These are phyloP conservation scores for Melanomma pulvis-pyrius DNA, from an alignment of 495 filamentous ascomycete genomes.

Conservation along the genomic window DNA sequence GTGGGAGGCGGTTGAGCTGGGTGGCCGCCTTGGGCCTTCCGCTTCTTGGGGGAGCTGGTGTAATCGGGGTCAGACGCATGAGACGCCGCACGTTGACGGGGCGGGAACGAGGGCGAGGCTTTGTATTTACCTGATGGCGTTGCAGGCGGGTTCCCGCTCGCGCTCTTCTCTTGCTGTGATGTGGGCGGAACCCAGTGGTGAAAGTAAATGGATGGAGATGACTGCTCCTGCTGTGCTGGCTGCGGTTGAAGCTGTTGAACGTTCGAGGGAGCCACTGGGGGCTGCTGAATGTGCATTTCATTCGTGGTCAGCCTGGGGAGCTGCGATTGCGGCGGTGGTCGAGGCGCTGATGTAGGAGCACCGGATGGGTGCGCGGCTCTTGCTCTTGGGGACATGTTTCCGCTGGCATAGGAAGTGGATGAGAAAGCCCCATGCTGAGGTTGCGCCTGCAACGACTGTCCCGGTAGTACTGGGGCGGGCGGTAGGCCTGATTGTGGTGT, in stretches of 20 bases:
- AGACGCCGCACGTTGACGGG: slow-evolving; percentile 50
- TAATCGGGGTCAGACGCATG: slow-evolving; percentile 55
- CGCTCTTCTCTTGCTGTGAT: slow-evolving; percentile 56
- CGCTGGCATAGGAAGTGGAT: slow-evolving; percentile 27
- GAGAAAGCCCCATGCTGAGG: slow-evolving; percentile 29
- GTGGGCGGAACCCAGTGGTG: slow-evolving; percentile 88
- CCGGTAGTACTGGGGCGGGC: slow-evolving; percentile 34
- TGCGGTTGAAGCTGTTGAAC: slow-evolving; percentile 57
- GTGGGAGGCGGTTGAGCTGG: slow-evolving; percentile 59
- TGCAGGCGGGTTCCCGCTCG: slow-evolving; percentile 61
- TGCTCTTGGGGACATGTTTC: slow-evolving; percentile 39
- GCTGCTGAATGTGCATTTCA: slow-evolving; percentile 61
- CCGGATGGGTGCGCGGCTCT: slow-evolving; percentile 45
- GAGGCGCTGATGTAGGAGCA: slow-evolving; percentile 43
- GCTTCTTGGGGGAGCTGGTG: slow-evolving; percentile 69
- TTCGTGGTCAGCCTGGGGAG: slow-evolving; percentile 60
- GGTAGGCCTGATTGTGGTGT: slow-evolving; percentile 30
- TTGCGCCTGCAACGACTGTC: slow-evolving; percentile 33
- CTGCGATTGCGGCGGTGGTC: slow-evolving; percentile 46
- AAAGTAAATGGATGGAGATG: slow-evolving; percentile 78
- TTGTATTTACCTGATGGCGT: slow-evolving; percentile 70
- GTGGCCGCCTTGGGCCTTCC: slow-evolving; percentile 69
- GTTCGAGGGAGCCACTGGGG: slow-evolving; percentile 47
- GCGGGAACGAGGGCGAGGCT: slow-evolving; percentile 47
- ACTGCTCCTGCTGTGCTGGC: slow-evolving; percentile 53